Evolutionary conservation across 148 eudicot genomes (phyloP).

Genomic region (Nepenthes gracilis): DNA sequence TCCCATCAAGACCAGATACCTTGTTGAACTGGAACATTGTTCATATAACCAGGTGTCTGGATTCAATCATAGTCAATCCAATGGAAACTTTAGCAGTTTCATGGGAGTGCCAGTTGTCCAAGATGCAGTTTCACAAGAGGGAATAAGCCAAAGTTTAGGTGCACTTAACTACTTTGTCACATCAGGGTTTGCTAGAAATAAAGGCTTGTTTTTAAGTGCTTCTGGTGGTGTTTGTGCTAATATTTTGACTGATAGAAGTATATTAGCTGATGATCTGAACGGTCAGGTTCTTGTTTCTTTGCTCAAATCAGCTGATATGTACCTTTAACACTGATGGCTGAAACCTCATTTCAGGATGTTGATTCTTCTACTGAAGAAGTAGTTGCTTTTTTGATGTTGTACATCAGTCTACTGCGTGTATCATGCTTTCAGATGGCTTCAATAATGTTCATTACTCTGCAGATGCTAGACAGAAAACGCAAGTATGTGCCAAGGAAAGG

Average conservation of each 20-base stretch:
- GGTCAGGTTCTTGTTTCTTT: slow-evolving; percentile 7
- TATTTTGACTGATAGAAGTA: slow-evolving; percentile 8
- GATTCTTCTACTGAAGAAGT: slow-evolving; percentile 13
- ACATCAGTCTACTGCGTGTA: slow-evolving; percentile 10
- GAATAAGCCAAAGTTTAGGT: slow-evolving; percentile 4
- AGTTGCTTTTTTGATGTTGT: slow-evolving; percentile 11
- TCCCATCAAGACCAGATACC: slow-evolving; percentile 27
- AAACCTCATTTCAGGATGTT: slow-evolving; percentile 17
- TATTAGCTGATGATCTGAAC: slow-evolving; percentile 8
- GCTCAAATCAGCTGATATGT: slow-evolving; percentile 8
- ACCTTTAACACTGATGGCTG: neutral
- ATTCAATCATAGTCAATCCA: slow-evolving; percentile 18
- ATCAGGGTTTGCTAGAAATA: slow-evolving; percentile 13
- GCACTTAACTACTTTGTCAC: slow-evolving; percentile 12
- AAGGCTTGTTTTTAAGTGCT: slow-evolving; percentile 5
- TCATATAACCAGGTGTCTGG: slow-evolving; percentile 17
- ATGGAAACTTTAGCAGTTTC: slow-evolving; percentile 16
- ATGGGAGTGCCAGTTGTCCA: slow-evolving; percentile 10
- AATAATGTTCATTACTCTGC: slow-evolving; percentile 8
- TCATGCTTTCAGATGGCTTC: slow-evolving; percentile 12
- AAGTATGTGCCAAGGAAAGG: slow-evolving; percentile 14
- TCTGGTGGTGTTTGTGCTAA: slow-evolving; percentile 3
- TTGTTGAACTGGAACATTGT: slow-evolving; percentile 21
- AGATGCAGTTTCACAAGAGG: slow-evolving; percentile 10
- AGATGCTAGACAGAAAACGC: neutral